Conservation (phyloP, 208 protist genomes). For the Acanthamoeba rhysodes region DNA sequence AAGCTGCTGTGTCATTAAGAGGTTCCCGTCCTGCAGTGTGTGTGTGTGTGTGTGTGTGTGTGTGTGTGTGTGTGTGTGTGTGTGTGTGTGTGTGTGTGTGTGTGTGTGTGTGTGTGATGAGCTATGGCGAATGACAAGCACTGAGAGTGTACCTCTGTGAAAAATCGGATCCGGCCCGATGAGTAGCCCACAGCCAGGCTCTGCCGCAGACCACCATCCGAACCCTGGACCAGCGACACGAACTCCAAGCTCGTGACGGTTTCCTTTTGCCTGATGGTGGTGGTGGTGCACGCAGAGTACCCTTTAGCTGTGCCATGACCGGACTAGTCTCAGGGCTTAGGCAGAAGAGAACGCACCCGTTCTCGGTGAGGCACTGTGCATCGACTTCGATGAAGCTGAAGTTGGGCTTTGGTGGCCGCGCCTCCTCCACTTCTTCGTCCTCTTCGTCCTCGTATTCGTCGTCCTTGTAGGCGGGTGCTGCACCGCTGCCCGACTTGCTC, state of each 20-base stretch:
- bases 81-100: not conserved
- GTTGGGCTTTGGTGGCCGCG: not conserved
- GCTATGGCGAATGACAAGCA: too few relatives aligned
- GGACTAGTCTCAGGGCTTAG: too few relatives aligned
- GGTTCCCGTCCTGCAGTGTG: not conserved
- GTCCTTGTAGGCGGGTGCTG: not conserved
- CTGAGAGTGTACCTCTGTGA: not conserved
- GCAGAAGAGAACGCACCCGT: not conserved
- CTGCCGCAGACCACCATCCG: not conserved
- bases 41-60: not conserved
- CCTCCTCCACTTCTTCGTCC: not conserved
- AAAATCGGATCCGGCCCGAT: not conserved
- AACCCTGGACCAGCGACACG: slow-evolving; percentile 14
- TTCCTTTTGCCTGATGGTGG: not conserved
- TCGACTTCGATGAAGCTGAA: slow-evolving; percentile 42
- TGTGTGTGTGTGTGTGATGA: not conserved
- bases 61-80: not conserved
- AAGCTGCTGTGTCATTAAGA: slow-evolving; percentile 4
- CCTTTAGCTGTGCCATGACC: not conserved
- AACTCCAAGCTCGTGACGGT: slow-evolving; percentile 38
- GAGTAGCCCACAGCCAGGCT: slow-evolving; percentile 51
- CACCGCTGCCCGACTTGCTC: not conserved
- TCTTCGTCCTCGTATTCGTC: not conserved
- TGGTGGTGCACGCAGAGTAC: too few relatives aligned
- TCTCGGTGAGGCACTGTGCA: not conserved